Percentiles rank a stretch among this genome's conserved stretches.
These are phyloP conservation scores for Pythium vanterpoolii DNA, from an alignment of 352 stramenopile species.

Conservation along the genomic window DNA sequence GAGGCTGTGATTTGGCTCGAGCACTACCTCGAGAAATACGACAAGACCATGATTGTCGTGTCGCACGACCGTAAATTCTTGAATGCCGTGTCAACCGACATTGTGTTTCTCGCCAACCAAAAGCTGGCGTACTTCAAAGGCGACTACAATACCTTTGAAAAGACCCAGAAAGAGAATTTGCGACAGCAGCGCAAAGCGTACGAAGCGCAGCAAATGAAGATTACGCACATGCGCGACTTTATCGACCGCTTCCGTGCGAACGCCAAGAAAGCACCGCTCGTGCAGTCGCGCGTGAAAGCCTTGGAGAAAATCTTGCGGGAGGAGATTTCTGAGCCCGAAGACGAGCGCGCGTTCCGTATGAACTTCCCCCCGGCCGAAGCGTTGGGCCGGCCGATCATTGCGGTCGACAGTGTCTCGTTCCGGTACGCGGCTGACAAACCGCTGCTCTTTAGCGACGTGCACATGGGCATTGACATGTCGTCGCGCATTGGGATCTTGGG, in stretches of 20 bases:
- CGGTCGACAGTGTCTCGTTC: slow-evolving; percentile 89
- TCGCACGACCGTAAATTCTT: slow-evolving; percentile 96
- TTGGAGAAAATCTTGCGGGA: slow-evolving; percentile 85
- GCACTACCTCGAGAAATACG: slow-evolving; percentile 89
- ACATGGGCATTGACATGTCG: slow-evolving; percentile 96
- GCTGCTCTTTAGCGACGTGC: slow-evolving; percentile 84
- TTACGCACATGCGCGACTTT: slow-evolving; percentile 93
- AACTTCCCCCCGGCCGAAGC: slow-evolving; percentile 93
- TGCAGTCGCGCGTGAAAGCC: slow-evolving; percentile 96
- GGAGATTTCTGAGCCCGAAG: slow-evolving; percentile 91
- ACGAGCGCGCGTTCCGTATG: slow-evolving; percentile 94
- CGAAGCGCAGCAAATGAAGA: slow-evolving; percentile 86
- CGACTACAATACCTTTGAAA: slow-evolving; percentile 97
- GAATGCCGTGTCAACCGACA: slow-evolving; percentile 96
- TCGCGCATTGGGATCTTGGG: slow-evolving; percentile 93
- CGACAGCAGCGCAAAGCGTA: slow-evolving; percentile 92
- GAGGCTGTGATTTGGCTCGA: slow-evolving; percentile 92
- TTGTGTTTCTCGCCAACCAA: slow-evolving; percentile 90
- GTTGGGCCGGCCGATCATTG: slow-evolving; percentile 94
- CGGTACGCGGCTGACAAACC: slow-evolving; percentile 56
- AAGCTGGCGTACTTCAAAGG: slow-evolving; percentile 94
- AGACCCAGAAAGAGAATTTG: slow-evolving; percentile 90
- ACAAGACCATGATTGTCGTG: slow-evolving; percentile 94
- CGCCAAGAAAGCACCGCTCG: slow-evolving; percentile 86
- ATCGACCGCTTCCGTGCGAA: slow-evolving; percentile 58